phyloP scores from a whole-genome alignment of 768 basidiomycete genomes.

The Saitozyma podzolica region DNA sequence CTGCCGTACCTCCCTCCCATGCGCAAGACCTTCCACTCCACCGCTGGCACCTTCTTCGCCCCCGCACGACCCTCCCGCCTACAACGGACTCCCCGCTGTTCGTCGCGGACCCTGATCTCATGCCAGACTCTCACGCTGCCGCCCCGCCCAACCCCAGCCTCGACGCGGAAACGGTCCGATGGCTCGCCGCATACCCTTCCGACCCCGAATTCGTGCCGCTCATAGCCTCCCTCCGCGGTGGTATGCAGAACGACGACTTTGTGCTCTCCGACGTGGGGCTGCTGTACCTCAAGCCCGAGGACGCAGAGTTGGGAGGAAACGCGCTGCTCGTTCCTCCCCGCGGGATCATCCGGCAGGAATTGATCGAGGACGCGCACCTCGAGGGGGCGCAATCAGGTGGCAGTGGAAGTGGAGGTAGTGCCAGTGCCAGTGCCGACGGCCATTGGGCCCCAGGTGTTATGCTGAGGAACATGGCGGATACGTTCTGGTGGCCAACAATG shows the following conservation, averaged over 20 bases:
- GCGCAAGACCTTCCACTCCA: slow-evolving; percentile 15
- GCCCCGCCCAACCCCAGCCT: slow-evolving; percentile 6
- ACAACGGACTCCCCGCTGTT: neutral
- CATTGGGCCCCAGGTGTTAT: slow-evolving; percentile 28
- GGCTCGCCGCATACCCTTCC: slow-evolving; percentile 36
- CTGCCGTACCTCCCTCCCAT: slow-evolving; percentile 26
- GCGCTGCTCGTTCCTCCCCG: slow-evolving; percentile 39
- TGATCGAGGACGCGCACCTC: slow-evolving; percentile 39
- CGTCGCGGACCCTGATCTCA: neutral
- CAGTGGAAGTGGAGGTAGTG: slow-evolving; percentile 1
- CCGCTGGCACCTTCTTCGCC: slow-evolving; percentile 10
- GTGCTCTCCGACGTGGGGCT: slow-evolving; percentile 41
- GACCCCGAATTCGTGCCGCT: slow-evolving; percentile 37
- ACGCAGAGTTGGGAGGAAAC: neutral
- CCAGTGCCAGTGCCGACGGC: no score
- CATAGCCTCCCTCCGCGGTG: slow-evolving; percentile 22
- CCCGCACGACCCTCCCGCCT: slow-evolving; percentile 4
- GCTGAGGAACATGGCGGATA: slow-evolving; percentile 18
- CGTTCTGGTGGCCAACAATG: slow-evolving; percentile 45
- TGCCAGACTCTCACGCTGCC: neutral
- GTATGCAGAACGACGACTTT: slow-evolving; percentile 33
- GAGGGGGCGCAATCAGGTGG: slow-evolving; percentile 6
- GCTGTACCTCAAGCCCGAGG: slow-evolving; percentile 34
- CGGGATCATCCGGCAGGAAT: slow-evolving; percentile 33
- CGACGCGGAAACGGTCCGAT: slow-evolving; percentile 37